Conservation (phyloP, 257 asterid genomes). For the Scutellaria barbata region DNA sequence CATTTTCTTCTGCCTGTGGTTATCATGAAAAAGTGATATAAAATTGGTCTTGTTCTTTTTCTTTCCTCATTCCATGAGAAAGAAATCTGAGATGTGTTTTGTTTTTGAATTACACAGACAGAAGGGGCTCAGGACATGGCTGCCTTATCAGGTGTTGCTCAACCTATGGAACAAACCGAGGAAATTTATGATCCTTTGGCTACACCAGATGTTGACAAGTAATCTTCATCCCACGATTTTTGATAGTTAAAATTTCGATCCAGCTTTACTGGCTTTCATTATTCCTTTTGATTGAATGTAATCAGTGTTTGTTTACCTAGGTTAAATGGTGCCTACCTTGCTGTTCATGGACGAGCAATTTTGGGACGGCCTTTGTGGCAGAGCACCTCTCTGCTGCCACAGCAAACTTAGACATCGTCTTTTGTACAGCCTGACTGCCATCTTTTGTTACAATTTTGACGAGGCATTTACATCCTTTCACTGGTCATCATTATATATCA, state of each 20-base stretch:
- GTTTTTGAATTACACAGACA: slow-evolving; percentile 43
- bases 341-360: slow-evolving; percentile 80
- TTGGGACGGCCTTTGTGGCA: slow-evolving; percentile 92
- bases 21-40: background rate
- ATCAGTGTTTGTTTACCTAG: slow-evolving; percentile 37
- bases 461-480: too few species aligned
- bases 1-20: background rate
- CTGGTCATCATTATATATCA: too few species aligned
- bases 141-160: slow-evolving; percentile 60
- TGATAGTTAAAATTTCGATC: background rate
- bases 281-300: background rate
- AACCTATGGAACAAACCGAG: slow-evolving; percentile 74
- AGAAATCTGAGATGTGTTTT: background rate
- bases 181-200: slow-evolving; percentile 86
- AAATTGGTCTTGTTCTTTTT: background rate
- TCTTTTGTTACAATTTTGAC: too few species aligned
- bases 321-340: slow-evolving; percentile 82
- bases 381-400: slow-evolving; percentile 61
- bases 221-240: slow-evolving; percentile 33
- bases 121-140: slow-evolving; percentile 78
- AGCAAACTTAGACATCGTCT: slow-evolving; percentile 40
- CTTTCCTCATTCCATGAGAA: background rate
- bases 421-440: too few species aligned
- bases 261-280: background rate
- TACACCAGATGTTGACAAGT: slow-evolving; percentile 91